Evolutionary conservation across 2,329 filamentous ascomycete genomes (phyloP).

Genomic region (Xylariaceae sp.): DNA sequence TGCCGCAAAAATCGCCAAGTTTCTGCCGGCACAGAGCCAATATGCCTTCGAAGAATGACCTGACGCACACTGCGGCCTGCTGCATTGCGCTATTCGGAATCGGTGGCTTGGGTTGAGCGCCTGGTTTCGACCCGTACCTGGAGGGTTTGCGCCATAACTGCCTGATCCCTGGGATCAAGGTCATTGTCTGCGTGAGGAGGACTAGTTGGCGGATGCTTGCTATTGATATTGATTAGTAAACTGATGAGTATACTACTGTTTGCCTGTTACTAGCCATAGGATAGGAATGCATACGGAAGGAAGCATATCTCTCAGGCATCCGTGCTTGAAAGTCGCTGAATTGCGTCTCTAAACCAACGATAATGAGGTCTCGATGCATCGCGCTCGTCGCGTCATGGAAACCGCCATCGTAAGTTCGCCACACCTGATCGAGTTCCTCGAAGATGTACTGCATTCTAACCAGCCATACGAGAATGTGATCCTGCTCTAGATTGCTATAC

Average conservation of each 20-base stretch:
- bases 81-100: conserved; percentile 15
- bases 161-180: conserved; percentile 39
- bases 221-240: too few relatives aligned
- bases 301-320: conserved; percentile 33
- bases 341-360: conserved; percentile 47
- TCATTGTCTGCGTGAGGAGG: conserved; percentile 37
- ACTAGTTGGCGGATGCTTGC: conserved; percentile 33
- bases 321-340: conserved; percentile 37
- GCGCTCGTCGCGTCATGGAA: conserved; percentile 27
- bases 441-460: conserved; percentile 37
- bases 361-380: conserved; percentile 41
- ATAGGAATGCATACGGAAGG: conserved; percentile 18
- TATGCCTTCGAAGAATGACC: conserved; percentile 33
- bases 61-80: conserved; percentile 25
- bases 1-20: conserved; percentile 36
- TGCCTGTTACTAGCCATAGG: neutral
- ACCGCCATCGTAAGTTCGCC: conserved; percentile 23
- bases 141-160: conserved; percentile 1
- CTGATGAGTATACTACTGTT: too few relatives aligned
- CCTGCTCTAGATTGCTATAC: conserved; percentile 35
- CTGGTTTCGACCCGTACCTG: too few relatives aligned
- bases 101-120: conserved; percentile 16
- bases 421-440: conserved; percentile 35
- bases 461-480: conserved; percentile 42
- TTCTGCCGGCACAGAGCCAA: conserved; percentile 18